Base-by-base conservation (phyloP, 2,329 filamentous ascomycete genomes). In the Diaporthe capsici region DNA sequence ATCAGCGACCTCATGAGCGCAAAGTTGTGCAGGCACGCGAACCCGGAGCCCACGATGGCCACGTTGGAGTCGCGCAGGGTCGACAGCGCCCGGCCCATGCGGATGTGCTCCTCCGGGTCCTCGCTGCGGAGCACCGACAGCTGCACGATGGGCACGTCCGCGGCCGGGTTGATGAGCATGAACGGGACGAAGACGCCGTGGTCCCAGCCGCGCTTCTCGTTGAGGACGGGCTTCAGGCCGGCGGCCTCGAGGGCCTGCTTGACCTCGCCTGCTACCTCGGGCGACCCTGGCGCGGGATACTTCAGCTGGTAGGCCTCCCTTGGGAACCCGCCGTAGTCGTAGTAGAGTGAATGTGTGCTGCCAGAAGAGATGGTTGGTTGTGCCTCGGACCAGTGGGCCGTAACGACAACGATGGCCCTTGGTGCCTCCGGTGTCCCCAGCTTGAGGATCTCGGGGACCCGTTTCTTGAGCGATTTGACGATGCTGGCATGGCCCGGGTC, bases 311-410 rank as follows among this genome's bases (percentile, higher is more conserved):
- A 92, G 0, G 87, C 80, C 81, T 90, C 90, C 13, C 84, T 80
- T 0, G 90, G 90, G 79, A 92, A 92, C 25, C 89, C 89, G 79
- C 86, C 87, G 82, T 92, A 92, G 80, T 92, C 90, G 80, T 90
- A 92, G 67, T 86, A 82, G 6, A 92, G 82, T 2, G 83, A 79
- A 74, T 88, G 90, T 34, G 83, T 84, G 28, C 83, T 79, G 5
- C 79, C 87, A 3, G 87, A 89, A 17, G 88, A 90, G 75, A 92
- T 87, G 57, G 85, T 87, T 1, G 90, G 90, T 12, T 81, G 82
- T 20, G 77, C 63, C 3, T 87, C 87, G 3, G 85, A 86, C 90
- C 90, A 92, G 82, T 92, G 90, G 5, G 90, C 90, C 0, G 90
- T 92, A 20, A 92, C 85, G 44, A 92, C 82, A 13, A 91, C 83